Evolutionary conservation across 2,329 filamentous ascomycete species (phyloP).

Genomic region (Talaromyces pinophilus): DNA sequence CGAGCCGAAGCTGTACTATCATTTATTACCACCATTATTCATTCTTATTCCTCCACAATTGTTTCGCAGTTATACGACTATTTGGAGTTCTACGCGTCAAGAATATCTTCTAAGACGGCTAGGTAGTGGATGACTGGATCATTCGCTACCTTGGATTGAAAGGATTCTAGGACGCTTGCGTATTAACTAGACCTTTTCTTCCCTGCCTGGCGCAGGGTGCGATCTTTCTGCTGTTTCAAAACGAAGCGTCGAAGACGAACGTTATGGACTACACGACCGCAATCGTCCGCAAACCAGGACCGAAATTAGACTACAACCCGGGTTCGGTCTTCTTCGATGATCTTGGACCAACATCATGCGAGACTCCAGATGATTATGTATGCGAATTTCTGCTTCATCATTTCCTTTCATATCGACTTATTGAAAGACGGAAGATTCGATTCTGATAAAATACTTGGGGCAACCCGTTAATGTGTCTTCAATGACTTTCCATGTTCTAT

Average conservation of each 20-base stretch:
- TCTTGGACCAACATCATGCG: neutral
- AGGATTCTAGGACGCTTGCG: conserved; percentile 4
- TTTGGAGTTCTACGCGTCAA: neutral
- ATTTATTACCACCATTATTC: conserved; percentile 13
- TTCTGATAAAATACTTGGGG: conserved; percentile 38
- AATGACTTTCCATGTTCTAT: conserved; percentile 21
- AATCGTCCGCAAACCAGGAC: conserved; percentile 25
- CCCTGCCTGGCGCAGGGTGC: conserved; percentile 23
- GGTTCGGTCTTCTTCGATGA: neutral
- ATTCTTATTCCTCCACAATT: neutral
- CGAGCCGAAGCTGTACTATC: conserved; percentile 17
- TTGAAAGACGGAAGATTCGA: conserved; percentile 24
- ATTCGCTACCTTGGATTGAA: conserved; percentile 6
- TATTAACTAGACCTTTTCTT: conserved; percentile 4
- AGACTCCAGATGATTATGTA: neutral
- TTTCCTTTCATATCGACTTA: conserved; percentile 17
- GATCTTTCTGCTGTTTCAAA: conserved; percentile 26
- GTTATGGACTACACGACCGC: conserved; percentile 38
- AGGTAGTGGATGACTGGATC: conserved; percentile 17
- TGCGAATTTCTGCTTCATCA: neutral
- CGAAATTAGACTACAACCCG: neutral
- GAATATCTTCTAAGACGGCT: neutral
- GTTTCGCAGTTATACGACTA: neutral
- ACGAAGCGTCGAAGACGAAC: conserved; percentile 34
- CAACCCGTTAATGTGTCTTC: conserved; percentile 37